Conservation (phyloP, 345 rosid genomes). For the Acer saccharum region DNA sequence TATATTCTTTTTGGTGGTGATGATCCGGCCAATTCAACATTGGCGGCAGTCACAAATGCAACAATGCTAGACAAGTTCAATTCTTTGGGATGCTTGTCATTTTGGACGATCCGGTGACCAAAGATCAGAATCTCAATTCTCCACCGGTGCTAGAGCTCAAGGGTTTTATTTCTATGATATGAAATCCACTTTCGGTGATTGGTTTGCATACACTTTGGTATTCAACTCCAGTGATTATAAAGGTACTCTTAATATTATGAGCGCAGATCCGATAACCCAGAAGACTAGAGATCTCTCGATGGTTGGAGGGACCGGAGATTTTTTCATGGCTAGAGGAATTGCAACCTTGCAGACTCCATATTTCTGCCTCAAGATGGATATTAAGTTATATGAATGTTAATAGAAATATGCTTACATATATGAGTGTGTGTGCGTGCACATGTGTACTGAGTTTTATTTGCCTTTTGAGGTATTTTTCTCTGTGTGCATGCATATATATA, state of each 20-base stretch:
- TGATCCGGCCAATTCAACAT: too few relatives aligned
- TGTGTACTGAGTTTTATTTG: too few relatives aligned
- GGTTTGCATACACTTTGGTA: conserved; percentile 51
- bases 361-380: conserved; percentile 50
- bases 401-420: background rate
- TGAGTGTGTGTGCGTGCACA: too few relatives aligned
- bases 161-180: conserved; percentile 67
- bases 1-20: too few relatives aligned
- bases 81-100: conserved; percentile 49
- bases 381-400: conserved; percentile 37
- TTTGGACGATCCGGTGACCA: conserved; percentile 36
- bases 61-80: background rate
- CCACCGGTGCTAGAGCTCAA: conserved; percentile 55
- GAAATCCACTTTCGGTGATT: conserved; percentile 46
- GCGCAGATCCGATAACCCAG: conserved; percentile 63
- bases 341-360: conserved; percentile 51
- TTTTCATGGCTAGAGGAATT: conserved; percentile 79
- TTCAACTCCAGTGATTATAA: conserved; percentile 60
- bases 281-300: conserved; percentile 73
- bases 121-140: conserved; percentile 47
- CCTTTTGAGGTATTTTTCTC: too few relatives aligned
- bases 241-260: conserved; percentile 64
- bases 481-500: too few relatives aligned
- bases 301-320: conserved; percentile 75
- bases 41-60: too few relatives aligned